Evolutionary conservation across 2,329 filamentous ascomycete genomes (phyloP), one percentile per base, ranked within the genome.

Genomic region (Hymenoscyphus repandus): DNA sequence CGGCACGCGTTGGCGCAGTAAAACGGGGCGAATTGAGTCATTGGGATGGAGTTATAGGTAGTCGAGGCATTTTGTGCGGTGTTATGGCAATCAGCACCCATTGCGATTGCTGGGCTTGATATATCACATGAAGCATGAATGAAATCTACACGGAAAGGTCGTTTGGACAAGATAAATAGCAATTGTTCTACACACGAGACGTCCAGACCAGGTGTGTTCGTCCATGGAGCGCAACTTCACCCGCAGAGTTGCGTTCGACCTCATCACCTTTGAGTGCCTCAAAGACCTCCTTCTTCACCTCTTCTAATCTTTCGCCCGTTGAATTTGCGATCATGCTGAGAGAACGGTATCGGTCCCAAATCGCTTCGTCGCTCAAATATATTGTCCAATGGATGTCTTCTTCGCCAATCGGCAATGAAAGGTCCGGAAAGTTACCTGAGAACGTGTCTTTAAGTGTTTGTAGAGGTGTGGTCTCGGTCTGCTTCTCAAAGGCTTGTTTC

Each of bases 321-420:
- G 87, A 67, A 47, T 83, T 72, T 3, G 80, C 77, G 54, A 90
- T 77, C 63, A 88, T 84, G 61, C 83, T 86, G 51, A 89, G 68
- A 11, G 85, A 90, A 43, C 72, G 73, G 52, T 84, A 74, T 33
- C 86, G 74, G 47, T 77, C 74, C 80, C 83, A 87, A 44, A 88
- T 68, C 48, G 73, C 76, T 45, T 86, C 77, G 51, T 76, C 74
- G 27, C 66, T 70, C 51, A 87, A 64, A 74, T 75, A 79, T 1
- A 79, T 74, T 18, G 75, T 78, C 72, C 82, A 86, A 42, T 72
- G 69, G 42, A 81, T 70, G 30, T 67, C 70, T 30, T 79, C 72
- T 62, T 84, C 77, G 9, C 75, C 76, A 6, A 88, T 68, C 0
- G 84, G 83, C 33, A 83, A 70, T 11, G 78, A 74, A 62, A 89